phyloP scores from a whole-genome alignment of 768 basidiomycete genomes.

The Podaxis carcinomalis region DNA sequence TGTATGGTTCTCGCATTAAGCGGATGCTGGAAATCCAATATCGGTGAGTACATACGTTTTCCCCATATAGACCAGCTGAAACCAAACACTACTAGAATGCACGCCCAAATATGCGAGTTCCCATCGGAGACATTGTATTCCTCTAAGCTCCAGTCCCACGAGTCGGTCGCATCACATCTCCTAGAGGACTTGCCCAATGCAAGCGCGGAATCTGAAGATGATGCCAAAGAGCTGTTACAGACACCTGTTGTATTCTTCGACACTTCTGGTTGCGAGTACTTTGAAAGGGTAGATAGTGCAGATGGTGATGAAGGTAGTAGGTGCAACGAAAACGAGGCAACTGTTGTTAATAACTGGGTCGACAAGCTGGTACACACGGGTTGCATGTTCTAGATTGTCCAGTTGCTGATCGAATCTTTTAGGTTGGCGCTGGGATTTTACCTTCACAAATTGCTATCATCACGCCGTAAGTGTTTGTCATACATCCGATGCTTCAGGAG shows the following conservation, averaged over 20 bases:
- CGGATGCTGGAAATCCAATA: constrained; percentile 90
- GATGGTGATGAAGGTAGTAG: constrained; percentile 87
- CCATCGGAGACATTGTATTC: constrained; percentile 81
- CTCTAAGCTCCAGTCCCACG: constrained; percentile 63
- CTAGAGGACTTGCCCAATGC: constrained; percentile 66
- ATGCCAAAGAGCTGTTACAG: constrained; percentile 65
- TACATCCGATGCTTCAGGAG: not conserved
- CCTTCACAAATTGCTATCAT: constrained; percentile 82
- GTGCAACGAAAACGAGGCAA: constrained; percentile 93
- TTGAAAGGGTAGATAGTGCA: constrained; percentile 60
- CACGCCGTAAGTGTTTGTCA: constrained; percentile 56
- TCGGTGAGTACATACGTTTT: constrained; percentile 41
- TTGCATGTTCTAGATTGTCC: not conserved
- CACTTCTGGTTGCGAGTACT: constrained; percentile 92
- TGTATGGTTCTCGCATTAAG: constrained; percentile 83
- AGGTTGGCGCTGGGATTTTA: constrained; percentile 60
- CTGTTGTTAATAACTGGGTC: constrained; percentile 79
- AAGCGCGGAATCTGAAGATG: constrained; percentile 51
- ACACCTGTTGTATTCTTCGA: constrained; percentile 91
- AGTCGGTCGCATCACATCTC: constrained; percentile 67
- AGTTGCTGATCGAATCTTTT: not conserved
- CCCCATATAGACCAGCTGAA: not conserved
- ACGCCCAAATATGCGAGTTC: constrained; percentile 78
- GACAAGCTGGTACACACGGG: constrained; percentile 58
- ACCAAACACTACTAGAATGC: constrained; percentile 59